Evolutionary conservation across 2,329 filamentous ascomycete genomes (phyloP).

Genomic region (Leptodontidium sp.): DNA sequence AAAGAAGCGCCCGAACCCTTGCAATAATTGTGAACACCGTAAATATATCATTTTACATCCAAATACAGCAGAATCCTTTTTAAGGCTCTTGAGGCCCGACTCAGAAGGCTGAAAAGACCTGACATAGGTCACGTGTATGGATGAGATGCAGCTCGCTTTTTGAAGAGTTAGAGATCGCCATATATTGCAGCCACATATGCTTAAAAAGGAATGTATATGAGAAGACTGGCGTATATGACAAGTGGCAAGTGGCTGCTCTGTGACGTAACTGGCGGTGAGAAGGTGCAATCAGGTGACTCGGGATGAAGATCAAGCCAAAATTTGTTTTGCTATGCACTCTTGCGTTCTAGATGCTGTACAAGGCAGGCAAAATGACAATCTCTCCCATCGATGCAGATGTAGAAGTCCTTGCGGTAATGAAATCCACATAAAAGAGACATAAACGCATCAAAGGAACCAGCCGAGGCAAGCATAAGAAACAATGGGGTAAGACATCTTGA

Average conservation of each 20-base stretch:
- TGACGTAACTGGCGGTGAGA: conserved; percentile 18
- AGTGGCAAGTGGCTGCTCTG: conserved; percentile 12
- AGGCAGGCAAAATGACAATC: conserved; percentile 6
- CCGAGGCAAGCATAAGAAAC: not conserved
- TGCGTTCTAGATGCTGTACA: not conserved
- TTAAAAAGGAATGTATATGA: not conserved
- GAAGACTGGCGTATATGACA: conserved; percentile 6
- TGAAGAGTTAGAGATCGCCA: not conserved
- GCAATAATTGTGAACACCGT: not conserved
- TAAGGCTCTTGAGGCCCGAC: not conserved
- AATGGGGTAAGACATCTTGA: not conserved
- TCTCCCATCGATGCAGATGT: not conserved
- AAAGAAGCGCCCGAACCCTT: not conserved
- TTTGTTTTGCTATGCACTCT: conserved; percentile 8
- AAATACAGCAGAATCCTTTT: not conserved
- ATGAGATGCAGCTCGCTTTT: not conserved
- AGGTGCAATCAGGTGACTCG: conserved; percentile 8
- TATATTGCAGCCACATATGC: conserved; percentile 7
- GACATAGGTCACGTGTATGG: not conserved
- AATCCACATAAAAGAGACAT: not conserved
- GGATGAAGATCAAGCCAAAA: not conserved
- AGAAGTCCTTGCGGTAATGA: not conserved
- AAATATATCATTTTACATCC: not conserved
- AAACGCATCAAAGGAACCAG: not conserved
- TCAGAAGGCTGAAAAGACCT: not conserved